Conservation (phyloP, 192 early-diverging fungal genomes). For the Linnemannia exigua region DNA sequence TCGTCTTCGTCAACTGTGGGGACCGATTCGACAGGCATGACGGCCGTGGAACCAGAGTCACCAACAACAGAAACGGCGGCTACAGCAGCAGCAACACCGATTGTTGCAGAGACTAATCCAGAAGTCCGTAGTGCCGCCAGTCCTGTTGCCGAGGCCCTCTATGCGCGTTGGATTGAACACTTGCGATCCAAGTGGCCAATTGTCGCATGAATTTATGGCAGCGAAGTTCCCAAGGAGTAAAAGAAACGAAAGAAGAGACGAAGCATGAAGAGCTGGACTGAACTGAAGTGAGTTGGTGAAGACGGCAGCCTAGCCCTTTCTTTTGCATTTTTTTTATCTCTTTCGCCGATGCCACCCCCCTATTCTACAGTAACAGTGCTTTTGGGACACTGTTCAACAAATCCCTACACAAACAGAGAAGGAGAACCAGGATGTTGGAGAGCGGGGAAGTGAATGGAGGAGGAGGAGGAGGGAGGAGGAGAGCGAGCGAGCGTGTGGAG, state of each 20-base stretch:
- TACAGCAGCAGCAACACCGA: background rate
- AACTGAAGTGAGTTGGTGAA: background rate
- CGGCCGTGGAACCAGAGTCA: constrained; percentile 6
- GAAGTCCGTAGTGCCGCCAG: constrained; percentile 41
- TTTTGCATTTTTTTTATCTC: constrained; percentile 24
- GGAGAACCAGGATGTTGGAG: background rate
- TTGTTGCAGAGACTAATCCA: background rate
- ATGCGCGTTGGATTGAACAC: constrained; percentile 60
- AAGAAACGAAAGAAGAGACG: constrained; percentile 5
- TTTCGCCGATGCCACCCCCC: constrained; percentile 6
- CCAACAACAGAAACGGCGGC: background rate
- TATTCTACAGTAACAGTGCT: background rate
- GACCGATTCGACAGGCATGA: constrained; percentile 10
- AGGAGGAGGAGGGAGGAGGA: background rate
- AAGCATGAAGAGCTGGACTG: background rate
- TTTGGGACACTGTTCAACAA: background rate
- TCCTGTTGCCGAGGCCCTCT: constrained; percentile 57
- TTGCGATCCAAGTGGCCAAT: constrained; percentile 62
- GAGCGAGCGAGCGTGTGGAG: too few relatives aligned
- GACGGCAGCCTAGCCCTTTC: background rate
- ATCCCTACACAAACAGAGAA: background rate
- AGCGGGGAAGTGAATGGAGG: background rate
- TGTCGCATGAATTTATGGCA: constrained; percentile 60
- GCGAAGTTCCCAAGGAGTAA: constrained; percentile 43
- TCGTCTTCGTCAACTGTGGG: constrained; percentile 32